Conservation (phyloP, 2,329 filamentous ascomycete species). For the Emmonsiellopsis sp. region DNA sequence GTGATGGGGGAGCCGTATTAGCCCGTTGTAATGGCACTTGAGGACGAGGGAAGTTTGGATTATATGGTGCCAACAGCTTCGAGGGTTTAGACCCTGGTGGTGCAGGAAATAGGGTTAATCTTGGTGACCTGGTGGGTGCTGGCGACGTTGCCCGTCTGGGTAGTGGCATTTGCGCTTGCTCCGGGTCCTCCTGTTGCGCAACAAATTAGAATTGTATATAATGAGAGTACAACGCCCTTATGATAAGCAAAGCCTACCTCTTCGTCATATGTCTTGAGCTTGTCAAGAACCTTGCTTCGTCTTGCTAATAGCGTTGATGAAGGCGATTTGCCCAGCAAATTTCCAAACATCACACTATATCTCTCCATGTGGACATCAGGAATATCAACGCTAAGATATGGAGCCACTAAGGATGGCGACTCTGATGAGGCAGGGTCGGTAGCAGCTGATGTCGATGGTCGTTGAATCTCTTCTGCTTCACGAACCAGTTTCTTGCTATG, state of each 20-base stretch:
- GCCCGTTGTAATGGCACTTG: constrained; percentile 18
- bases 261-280: constrained; percentile 45
- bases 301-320: constrained; percentile 23
- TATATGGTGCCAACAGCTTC: constrained; percentile 15
- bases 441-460: neutral
- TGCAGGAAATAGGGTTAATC: constrained; percentile 30
- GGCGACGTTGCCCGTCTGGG: constrained; percentile 29
- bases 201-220: neutral
- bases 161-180: constrained; percentile 8
- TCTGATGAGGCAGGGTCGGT: constrained; percentile 1
- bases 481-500: neutral
- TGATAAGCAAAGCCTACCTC: constrained; percentile 20
- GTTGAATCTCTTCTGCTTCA: neutral
- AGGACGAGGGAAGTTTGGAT: constrained; percentile 15
- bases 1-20: constrained; percentile 12
- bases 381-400: constrained; percentile 65
- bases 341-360: constrained; percentile 89
- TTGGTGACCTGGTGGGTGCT: constrained; percentile 23
- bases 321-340: constrained; percentile 48
- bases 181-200: constrained; percentile 8
- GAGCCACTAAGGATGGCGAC: constrained; percentile 10
- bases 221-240: neutral
- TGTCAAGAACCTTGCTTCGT: constrained; percentile 31
- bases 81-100: constrained; percentile 22
- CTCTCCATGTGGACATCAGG: constrained; percentile 72